Base-by-base conservation (phyloP, 208 protist species). In the Porcisia hertigi region DNA sequence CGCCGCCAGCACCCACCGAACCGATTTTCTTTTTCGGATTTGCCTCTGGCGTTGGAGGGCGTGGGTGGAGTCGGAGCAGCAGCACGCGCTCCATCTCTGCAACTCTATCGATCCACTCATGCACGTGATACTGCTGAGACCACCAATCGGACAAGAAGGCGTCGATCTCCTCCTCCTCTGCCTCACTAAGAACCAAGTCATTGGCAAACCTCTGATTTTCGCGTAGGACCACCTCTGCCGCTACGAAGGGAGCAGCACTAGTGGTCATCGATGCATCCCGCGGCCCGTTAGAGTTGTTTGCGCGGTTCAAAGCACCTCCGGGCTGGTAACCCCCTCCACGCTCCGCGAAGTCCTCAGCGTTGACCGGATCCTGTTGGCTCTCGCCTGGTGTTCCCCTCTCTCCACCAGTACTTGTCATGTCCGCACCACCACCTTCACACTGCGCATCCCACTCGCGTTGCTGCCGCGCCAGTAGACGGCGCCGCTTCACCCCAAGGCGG, bases 51-150 rank as follows among this genome's bases (percentile, higher is more conserved):
- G 80, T 71, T 4, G 75, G 53, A 25, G 73, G 79, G 3, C 72
- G 77, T n/a, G 74, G 82, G 71, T 79, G 70, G 85, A 94, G 86
- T 18, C 72, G 53, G 25, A 89, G 86, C 71, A 92, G 63, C 77
- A 98, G 81, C 63, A 97, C 89, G 0, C 88, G 86, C 76, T 96
- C 90, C 91, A 98, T 95, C 70, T 92, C 80, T 0, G 77, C 85
- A n/a, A 92, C 81, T 53, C 86, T 82, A 14, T 80, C 86, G 11
- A 83, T 82, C 73, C 94, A 83, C 36, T 78, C 69, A 53, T 78
- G 69, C 41, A 86, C 86, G 64, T 82, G 59, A 79, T 81, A 78
- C 83, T 92, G 58, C 76, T 76, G 77, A 81, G 76, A 45, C 81
- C 88, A 90, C 71, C 89, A 88, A 23, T 93, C 87, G 45, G 88